Evolutionary conservation across 805 yeast species (phyloP).

Genomic region (Metschnikowia dekortorum): DNA sequence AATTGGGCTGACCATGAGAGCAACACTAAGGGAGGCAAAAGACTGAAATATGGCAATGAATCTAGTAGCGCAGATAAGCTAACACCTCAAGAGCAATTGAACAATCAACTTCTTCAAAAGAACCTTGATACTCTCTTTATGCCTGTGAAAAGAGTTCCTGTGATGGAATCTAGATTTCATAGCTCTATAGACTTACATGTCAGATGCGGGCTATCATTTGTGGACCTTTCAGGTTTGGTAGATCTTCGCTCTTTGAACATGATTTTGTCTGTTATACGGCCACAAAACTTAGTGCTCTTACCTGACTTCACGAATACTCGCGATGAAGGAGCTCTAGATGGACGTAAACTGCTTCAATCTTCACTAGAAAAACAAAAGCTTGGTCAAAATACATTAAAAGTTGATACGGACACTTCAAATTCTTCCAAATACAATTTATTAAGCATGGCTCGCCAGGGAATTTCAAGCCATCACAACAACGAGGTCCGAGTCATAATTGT

Average conservation of each 20-base stretch:
- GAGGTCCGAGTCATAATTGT: constrained; percentile 31
- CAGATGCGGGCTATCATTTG: constrained; percentile 66
- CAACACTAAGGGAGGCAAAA: constrained; percentile 6
- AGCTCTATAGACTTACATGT: constrained; percentile 36
- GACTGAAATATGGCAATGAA: constrained; percentile 18
- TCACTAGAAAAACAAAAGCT: constrained; percentile 30
- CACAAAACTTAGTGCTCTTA: constrained; percentile 61
- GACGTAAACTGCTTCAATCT: constrained; percentile 23
- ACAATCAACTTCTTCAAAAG: constrained; percentile 36
- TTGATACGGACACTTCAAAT: constrained; percentile 16
- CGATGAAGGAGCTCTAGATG: constrained; percentile 21
- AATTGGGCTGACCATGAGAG: constrained; percentile 24
- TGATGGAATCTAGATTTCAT: constrained; percentile 13
- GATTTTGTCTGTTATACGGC: constrained; percentile 74
- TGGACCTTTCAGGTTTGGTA: constrained; percentile 80
- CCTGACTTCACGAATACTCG: constrained; percentile 38
- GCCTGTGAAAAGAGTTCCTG: constrained; percentile 46
- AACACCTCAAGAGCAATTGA: constrained; percentile 41
- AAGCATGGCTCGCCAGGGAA: constrained; percentile 27
- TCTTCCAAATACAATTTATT: constrained; percentile 29
- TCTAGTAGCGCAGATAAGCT: constrained; percentile 23
- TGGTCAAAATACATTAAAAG: constrained; percentile 21
- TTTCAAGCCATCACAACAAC: constrained; percentile 15
- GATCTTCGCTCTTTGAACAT: constrained; percentile 78
- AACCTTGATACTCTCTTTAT: constrained; percentile 45